These are phyloP conservation scores for Ascochyta viciae-villosae DNA, from an alignment of 2,329 filamentous ascomycete genomes.

Conservation along the genomic window DNA sequence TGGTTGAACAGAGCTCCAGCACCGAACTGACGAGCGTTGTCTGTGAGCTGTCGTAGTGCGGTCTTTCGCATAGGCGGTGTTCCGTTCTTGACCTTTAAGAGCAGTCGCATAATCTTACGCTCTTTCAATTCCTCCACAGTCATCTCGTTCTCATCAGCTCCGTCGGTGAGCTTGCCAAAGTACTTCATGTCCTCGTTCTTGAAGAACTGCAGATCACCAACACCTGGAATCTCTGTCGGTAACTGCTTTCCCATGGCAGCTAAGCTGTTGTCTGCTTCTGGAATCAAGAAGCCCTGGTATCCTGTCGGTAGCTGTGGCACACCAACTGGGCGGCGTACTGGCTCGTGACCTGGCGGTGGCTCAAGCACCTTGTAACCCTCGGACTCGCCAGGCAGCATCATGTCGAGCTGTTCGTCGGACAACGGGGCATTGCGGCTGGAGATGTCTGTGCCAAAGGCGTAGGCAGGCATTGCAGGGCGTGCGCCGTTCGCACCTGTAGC, in stretches of 20 bases:
- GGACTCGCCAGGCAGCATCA: slow-evolving; percentile 85
- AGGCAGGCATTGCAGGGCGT: slow-evolving; percentile 54
- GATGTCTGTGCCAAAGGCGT: slow-evolving; percentile 80
- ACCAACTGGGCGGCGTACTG: slow-evolving; percentile 74
- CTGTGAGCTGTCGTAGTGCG: slow-evolving; percentile 92
- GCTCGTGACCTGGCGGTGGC: slow-evolving; percentile 90
- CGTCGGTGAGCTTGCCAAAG: slow-evolving; percentile 96
- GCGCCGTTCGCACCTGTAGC: slow-evolving; percentile 28
- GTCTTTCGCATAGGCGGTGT: slow-evolving; percentile 99
- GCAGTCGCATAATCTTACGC: slow-evolving; percentile 94
- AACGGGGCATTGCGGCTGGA: slow-evolving; percentile 79
- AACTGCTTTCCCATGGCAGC: slow-evolving; percentile 82
- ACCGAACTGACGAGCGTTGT: slow-evolving; percentile 95
- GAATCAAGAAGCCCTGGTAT: slow-evolving; percentile 91
- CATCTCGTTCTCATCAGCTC: slow-evolving; percentile 87
- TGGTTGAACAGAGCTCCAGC: slow-evolving; percentile 95
- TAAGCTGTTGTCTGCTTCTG: slow-evolving; percentile 86
- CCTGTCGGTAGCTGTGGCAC: slow-evolving; percentile 75
- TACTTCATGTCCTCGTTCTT: slow-evolving; percentile 99
- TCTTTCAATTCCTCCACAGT: slow-evolving; percentile 97
- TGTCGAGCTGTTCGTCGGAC: slow-evolving; percentile 92
- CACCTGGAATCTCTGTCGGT: slow-evolving; percentile 92
- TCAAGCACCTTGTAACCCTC: slow-evolving; percentile 93
- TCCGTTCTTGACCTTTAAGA: slow-evolving; percentile 99
- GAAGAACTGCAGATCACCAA: slow-evolving; percentile 96